phyloP scores from a whole-genome alignment of 1,284 basidiomycete genomes.

The Sphaerobolus stellatus region DNA sequence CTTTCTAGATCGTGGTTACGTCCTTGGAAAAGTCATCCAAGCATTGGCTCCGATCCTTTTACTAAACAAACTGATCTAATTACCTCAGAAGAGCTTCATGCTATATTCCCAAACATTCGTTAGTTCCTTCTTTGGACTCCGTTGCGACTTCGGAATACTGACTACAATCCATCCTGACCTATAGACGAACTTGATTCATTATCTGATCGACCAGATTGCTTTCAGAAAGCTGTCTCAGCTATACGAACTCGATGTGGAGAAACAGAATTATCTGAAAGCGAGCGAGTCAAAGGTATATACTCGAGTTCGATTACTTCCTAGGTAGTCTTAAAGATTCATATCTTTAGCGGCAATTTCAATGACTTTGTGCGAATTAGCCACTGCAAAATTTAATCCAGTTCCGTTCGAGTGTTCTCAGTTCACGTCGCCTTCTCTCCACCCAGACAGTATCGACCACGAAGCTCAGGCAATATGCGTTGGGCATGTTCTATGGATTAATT shows the following conservation, averaged over 20 bases:
- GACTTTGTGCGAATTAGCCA: constrained; percentile 73
- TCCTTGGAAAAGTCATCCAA: too few species aligned
- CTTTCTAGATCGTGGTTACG: too few species aligned
- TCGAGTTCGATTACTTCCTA: constrained; percentile 8
- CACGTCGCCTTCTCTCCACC: constrained; percentile 35
- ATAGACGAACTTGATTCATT: constrained; percentile 8
- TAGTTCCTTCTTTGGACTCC: background rate
- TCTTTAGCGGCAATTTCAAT: constrained; percentile 65
- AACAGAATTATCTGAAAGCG: constrained; percentile 57
- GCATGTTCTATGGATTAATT: constrained; percentile 33
- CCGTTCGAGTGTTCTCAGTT: constrained; percentile 58
- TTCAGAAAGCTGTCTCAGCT: constrained; percentile 47
- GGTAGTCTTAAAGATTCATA: constrained; percentile 20
- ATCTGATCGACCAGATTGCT: constrained; percentile 56
- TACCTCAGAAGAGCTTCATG: background rate
- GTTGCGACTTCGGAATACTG: background rate
- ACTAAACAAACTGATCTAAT: constrained; percentile 2
- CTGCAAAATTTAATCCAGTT: constrained; percentile 60
- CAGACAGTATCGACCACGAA: constrained; percentile 17
- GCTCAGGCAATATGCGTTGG: constrained; percentile 54
- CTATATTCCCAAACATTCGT: constrained; percentile 11
- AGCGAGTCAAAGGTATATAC: constrained; percentile 50
- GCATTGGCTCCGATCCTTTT: too few species aligned
- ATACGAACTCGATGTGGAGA: constrained; percentile 54
- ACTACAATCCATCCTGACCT: too few species aligned